Conservation (phyloP, 768 basidiomycete species). For the Royoungia palumana region DNA sequence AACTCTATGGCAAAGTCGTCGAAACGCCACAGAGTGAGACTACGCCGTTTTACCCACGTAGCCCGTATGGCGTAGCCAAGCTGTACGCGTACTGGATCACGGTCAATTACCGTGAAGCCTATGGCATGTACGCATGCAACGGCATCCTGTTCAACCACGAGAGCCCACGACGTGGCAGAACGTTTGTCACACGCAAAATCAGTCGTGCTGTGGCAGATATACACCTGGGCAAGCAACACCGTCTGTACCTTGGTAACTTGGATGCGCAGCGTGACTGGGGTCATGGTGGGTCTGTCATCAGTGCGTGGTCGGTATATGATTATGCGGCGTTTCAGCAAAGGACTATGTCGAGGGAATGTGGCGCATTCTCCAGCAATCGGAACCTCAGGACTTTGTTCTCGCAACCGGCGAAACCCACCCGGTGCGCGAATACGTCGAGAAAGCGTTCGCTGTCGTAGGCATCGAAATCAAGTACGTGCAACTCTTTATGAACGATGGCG, state of each 20-base stretch:
- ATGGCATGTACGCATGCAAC: slow-evolving; percentile 95
- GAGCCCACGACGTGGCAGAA: slow-evolving; percentile 89
- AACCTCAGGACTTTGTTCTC: slow-evolving; percentile 86
- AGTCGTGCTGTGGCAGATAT: slow-evolving; percentile 92
- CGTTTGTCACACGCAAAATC: slow-evolving; percentile 96
- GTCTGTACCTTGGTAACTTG: slow-evolving; percentile 91
- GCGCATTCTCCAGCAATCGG: slow-evolving; percentile 88
- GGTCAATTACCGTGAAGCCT: slow-evolving; percentile 91
- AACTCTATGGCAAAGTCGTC: slow-evolving; percentile 95
- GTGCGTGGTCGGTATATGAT: slow-evolving; percentile 2
- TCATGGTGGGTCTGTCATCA: slow-evolving; percentile 58
- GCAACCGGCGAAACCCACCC: slow-evolving; percentile 96
- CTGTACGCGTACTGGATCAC: slow-evolving; percentile 90
- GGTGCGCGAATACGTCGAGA: slow-evolving; percentile 90
- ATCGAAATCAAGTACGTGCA: slow-evolving; percentile 58
- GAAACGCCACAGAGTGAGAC: slow-evolving; percentile 95
- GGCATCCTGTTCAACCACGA: slow-evolving; percentile 99
- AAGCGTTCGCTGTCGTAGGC: slow-evolving; percentile 70
- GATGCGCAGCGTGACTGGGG: slow-evolving; percentile 98
- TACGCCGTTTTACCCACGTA: slow-evolving; percentile 98
- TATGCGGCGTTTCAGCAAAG: slow-evolving; percentile 46
- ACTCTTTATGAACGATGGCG: not conserved
- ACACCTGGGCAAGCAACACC: slow-evolving; percentile 79
- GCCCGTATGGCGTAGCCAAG: slow-evolving; percentile 95
- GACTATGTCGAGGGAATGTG: slow-evolving; percentile 99